phyloP scores from a whole-genome alignment of 176 grass and related monocot species.

The Oryza punctata region DNA sequence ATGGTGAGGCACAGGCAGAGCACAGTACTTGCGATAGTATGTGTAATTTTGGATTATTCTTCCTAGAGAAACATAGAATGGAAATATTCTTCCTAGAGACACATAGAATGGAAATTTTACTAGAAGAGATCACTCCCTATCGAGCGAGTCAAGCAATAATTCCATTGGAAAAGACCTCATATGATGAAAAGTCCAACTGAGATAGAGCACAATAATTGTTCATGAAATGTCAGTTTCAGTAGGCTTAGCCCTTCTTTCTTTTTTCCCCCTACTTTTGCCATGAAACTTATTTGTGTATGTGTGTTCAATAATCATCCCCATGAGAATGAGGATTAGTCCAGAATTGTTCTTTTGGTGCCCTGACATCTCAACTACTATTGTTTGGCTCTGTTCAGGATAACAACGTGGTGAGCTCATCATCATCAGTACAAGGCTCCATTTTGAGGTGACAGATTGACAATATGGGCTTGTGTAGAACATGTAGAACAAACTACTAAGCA shows the following conservation, averaged over 20 bases:
- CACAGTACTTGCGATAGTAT: not conserved
- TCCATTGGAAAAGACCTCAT: conserved; percentile 34
- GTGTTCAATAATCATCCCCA: conserved; percentile 20
- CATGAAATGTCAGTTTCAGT: conserved; percentile 39
- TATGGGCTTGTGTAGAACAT: not conserved
- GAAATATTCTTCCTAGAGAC: conserved; percentile 17
- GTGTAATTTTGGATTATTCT: not conserved
- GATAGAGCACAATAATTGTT: conserved; percentile 47
- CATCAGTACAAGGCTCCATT: conserved; percentile 5
- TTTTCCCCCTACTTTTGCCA: not conserved
- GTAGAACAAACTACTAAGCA: not conserved
- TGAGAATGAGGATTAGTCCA: not conserved
- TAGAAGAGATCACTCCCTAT: conserved; percentile 1
- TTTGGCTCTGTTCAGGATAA: not conserved
- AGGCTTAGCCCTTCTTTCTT: not conserved
- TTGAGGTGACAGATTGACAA: not conserved
- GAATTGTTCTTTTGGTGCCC: conserved; percentile 16
- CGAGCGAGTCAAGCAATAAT: conserved; percentile 28
- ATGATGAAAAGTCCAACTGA: conserved; percentile 32
- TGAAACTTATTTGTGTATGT: not conserved
- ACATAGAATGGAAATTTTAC: not conserved
- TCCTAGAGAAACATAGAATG: not conserved
- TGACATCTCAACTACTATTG: not conserved
- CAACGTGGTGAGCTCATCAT: not conserved
- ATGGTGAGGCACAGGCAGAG: not conserved